Conservation (phyloP, 805 yeast species). For the Candida mattraensis region DNA sequence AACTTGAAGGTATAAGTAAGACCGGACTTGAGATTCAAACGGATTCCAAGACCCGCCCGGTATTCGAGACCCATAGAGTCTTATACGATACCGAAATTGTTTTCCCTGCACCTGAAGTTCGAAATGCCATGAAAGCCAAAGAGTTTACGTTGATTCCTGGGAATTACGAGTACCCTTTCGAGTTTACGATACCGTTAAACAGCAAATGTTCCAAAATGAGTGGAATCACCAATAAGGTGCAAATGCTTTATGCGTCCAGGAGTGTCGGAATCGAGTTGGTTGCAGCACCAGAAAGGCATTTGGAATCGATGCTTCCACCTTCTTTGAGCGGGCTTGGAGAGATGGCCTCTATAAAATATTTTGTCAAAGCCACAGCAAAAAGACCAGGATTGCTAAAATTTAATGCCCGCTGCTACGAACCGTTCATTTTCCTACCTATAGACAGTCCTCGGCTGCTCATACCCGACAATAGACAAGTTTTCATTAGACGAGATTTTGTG, state of each 20-base stretch:
- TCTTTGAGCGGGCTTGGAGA: conserved; percentile 24
- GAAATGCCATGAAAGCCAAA: conserved; percentile 42
- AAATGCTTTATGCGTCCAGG: conserved; percentile 7
- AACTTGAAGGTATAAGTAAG: conserved; percentile 48
- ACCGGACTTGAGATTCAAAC: conserved; percentile 37
- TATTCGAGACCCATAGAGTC: conserved; percentile 42
- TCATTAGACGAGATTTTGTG: conserved; percentile 42
- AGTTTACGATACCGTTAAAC: conserved; percentile 43
- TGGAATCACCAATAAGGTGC: conserved; percentile 15
- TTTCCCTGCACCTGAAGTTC: conserved; percentile 52
- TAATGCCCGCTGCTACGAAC: conserved; percentile 47
- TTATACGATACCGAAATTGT: conserved; percentile 50
- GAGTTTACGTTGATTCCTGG: conserved; percentile 53
- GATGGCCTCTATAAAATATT: conserved; percentile 46
- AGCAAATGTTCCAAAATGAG: conserved; percentile 35
- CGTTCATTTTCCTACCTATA: conserved; percentile 55
- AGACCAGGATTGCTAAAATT: conserved; percentile 47
- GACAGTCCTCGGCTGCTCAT: conserved; percentile 33
- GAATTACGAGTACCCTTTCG: conserved; percentile 48
- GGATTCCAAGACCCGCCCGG: conserved; percentile 12
- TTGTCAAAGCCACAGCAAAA: conserved; percentile 60
- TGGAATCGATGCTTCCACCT: conserved; percentile 26
- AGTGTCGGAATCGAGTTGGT: conserved; percentile 13
- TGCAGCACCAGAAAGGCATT: conserved; percentile 16
- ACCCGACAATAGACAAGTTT: conserved; percentile 41